These are phyloP conservation scores for Camellia granthamiana DNA, from an alignment of 148 eudicot species.

Conservation along the genomic window DNA sequence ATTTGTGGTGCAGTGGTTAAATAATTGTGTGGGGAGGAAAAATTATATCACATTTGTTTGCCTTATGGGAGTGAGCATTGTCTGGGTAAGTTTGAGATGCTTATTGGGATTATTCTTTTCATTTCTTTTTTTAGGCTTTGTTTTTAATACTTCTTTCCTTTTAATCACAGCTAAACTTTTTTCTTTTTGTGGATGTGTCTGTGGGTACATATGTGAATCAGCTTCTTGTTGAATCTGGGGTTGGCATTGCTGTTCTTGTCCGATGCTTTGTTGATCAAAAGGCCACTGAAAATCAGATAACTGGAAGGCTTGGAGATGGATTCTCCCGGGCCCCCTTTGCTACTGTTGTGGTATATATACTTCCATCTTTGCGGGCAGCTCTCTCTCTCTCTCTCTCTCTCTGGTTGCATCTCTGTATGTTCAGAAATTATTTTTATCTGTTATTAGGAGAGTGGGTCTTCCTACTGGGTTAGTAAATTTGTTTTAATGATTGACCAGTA, in stretches of 20 bases:
- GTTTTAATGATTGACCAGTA: neutral
- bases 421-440: neutral
- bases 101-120: conserved; percentile 7
- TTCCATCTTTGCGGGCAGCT: neutral
- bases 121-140: neutral
- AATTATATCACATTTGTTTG: conserved; percentile 77
- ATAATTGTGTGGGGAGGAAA: conserved; percentile 91
- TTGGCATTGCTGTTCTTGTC: conserved; percentile 81
- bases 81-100: conserved; percentile 62
- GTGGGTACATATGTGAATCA: conserved; percentile 26
- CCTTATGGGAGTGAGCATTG: conserved; percentile 84
- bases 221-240: conserved; percentile 80
- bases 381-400: neutral
- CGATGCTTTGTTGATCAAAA: conserved; percentile 64
- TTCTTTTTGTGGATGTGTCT: neutral
- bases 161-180: neutral
- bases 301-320: conserved; percentile 82
- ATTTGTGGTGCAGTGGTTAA: conserved; percentile 79
- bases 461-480: neutral
- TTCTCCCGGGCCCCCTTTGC: conserved; percentile 86
- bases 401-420: neutral
- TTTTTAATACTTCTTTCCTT: conserved; percentile 3
- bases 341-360: conserved; percentile 65
- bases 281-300: conserved; percentile 60
- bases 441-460: conserved; percentile 5